Conservation (phyloP, 495 filamentous ascomycete species). For the Neurospora sp. region DNA sequence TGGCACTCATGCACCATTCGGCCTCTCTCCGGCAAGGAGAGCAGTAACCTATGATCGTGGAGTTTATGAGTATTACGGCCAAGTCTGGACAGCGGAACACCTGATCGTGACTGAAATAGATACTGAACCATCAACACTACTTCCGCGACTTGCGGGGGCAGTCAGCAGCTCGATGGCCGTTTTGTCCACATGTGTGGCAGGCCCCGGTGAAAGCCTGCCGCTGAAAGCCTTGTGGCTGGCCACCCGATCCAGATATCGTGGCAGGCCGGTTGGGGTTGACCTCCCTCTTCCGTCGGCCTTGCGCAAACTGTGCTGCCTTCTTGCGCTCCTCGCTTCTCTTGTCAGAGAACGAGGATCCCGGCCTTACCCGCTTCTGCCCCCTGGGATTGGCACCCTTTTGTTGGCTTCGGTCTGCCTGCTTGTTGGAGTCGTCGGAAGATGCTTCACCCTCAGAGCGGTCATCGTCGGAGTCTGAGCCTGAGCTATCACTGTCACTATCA, state of each 20-base stretch:
- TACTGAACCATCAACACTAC: not conserved
- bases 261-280: conserved; percentile 45
- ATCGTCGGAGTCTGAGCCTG: not conserved
- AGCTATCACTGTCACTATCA: conserved; percentile 12
- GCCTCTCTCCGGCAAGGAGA: not conserved
- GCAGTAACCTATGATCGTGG: not conserved
- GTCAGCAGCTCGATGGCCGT: conserved; percentile 18
- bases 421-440: conserved; percentile 1
- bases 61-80: not conserved
- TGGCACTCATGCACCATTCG: not conserved
- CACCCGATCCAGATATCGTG: conserved; percentile 36
- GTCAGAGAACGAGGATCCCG: conserved; percentile 13
- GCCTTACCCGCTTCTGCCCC: conserved; percentile 6
- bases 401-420: conserved; percentile 13
- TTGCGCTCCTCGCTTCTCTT: conserved; percentile 29
- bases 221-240: conserved; percentile 5
- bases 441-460: conserved; percentile 4
- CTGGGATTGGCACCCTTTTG: not conserved
- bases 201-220: conserved; percentile 5
- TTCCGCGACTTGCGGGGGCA: conserved; percentile 19
- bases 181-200: conserved; percentile 20
- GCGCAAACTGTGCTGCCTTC: conserved; percentile 36
- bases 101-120: not conserved
- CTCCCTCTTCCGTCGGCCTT: conserved; percentile 45
- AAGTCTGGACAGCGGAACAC: not conserved